Base-by-base conservation (phyloP, 2,329 filamentous ascomycete species). In the Emmonsia crescens region DNA sequence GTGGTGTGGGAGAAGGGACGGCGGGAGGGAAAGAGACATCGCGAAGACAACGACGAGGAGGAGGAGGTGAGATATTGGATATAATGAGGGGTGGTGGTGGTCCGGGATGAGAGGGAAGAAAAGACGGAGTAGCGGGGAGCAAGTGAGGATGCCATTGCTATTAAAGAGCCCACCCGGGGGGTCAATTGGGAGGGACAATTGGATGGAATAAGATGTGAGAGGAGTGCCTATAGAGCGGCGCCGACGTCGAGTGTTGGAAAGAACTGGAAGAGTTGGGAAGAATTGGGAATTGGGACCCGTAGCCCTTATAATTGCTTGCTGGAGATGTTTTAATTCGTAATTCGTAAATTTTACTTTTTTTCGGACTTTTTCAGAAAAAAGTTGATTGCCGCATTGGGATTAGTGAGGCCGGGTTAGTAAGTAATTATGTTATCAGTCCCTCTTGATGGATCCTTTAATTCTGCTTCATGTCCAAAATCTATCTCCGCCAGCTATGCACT, bases 1-100 rank as follows among this genome's bases (percentile, higher is more conserved):
- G 69, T 51, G 68, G 68, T 58, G 67, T 60, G 68, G 14, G 74
- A 76, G 61, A 77, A 76, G 60, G 65, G 59, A 57, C 75, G 74
- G 63, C 10, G 10, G 10, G 29, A 38, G 19, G 27, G 52, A 24
- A 65, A 71, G 68, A 70, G 70, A 57, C 62, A 69, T 63, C 24
- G 48, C 55, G 66, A 66, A 31, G 61, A 58, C 40, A 66, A 61
- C 19, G 62, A 40, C 57, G 60, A 60, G 38, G 63, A 31, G 44
- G 62, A 33, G 55, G 51, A 61, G 49, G 49, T 66, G n/a, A n/a
- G n/a, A n/a, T n/a, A n/a, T n/a, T n/a, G 36, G 63, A 42, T 59
- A 64, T 49, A 67, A 64, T 36, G 54, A 60, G 64, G 52, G 64
- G 63, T 27, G 61, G 68, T 59, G 60, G 54, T 62, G 29, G 51